Percentiles rank a stretch among this genome's conserved stretches.
These are phyloP conservation scores for Dactylellina cionopaga DNA, from an alignment of 2,329 filamentous ascomycete species.

Conservation along the genomic window DNA sequence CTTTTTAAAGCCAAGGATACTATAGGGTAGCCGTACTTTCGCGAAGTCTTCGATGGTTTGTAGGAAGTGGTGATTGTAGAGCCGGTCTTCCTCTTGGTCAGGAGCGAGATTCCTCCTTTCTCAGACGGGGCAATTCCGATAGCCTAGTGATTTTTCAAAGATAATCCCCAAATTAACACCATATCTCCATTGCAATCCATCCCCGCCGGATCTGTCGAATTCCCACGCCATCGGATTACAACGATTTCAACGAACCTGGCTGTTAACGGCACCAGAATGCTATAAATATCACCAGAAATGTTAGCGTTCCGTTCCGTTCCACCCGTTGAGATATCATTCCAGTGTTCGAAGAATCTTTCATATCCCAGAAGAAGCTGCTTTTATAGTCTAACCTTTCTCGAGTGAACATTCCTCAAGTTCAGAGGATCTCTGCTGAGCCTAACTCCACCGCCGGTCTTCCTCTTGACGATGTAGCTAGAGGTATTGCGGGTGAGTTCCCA, in stretches of 20 bases:
- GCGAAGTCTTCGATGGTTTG: slow-evolving; percentile 48
- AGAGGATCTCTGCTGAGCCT: slow-evolving; percentile 94
- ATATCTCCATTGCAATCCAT: slow-evolving; percentile 21
- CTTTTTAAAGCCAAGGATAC: not conserved
- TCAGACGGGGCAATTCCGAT: slow-evolving; percentile 51
- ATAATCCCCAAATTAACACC: slow-evolving; percentile 37
- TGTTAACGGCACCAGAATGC: slow-evolving; percentile 49
- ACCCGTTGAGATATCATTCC: slow-evolving; percentile 39
- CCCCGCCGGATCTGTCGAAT: slow-evolving; percentile 27
- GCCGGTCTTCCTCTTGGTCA: slow-evolving; percentile 50
- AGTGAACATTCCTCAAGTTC: slow-evolving; percentile 91
- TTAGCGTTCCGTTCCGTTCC: slow-evolving; percentile 50
- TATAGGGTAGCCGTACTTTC: slow-evolving; percentile 33
- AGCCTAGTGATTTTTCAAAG: slow-evolving; percentile 26
- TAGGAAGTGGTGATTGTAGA: slow-evolving; percentile 31
- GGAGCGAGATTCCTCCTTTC: slow-evolving; percentile 52
- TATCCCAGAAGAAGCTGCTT: slow-evolving; percentile 6
- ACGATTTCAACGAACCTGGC: slow-evolving; percentile 37
- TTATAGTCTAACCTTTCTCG: slow-evolving; percentile 75
- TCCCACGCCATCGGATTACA: slow-evolving; percentile 13
- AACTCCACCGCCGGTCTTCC: slow-evolving; percentile 78
- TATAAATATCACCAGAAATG: slow-evolving; percentile 24
- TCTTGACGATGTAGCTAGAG: slow-evolving; percentile 94
- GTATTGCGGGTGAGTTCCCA: slow-evolving; percentile 72
- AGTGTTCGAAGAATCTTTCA: slow-evolving; percentile 14